These are phyloP conservation scores for Pseudozyma tsukubaensis DNA, from an alignment of 1,284 basidiomycete species.

Conservation along the genomic window DNA sequence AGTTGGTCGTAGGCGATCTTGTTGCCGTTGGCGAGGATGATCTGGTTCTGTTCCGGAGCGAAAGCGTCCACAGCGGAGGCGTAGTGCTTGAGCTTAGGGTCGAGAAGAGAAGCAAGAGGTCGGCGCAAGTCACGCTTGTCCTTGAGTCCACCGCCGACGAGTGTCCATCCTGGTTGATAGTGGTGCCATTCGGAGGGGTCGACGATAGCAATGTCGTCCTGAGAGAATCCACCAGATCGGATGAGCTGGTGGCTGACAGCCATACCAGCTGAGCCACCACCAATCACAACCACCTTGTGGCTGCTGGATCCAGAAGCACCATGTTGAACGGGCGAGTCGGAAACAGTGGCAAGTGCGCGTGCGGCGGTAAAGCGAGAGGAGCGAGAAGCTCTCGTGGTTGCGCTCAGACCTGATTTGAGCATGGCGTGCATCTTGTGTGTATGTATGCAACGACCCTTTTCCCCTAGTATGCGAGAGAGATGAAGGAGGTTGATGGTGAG, in stretches of 20 bases:
- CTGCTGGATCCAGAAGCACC: constrained; percentile 41
- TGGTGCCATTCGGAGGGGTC: constrained; percentile 61
- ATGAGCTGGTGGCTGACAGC: constrained; percentile 73
- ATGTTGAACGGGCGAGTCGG: constrained; percentile 37
- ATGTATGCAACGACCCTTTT: background rate
- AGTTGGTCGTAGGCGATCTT: constrained; percentile 85
- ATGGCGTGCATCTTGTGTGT: constrained; percentile 38
- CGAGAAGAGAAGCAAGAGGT: constrained; percentile 71
- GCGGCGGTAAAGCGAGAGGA: constrained; percentile 22
- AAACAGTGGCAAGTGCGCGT: constrained; percentile 38
- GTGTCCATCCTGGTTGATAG: constrained; percentile 77
- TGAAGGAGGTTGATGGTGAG: constrained; percentile 6
- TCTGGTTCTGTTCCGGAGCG: constrained; percentile 78
- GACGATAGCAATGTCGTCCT: constrained; percentile 60
- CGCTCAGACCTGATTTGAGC: constrained; percentile 26
- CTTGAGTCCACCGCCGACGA: constrained; percentile 86
- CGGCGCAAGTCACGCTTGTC: constrained; percentile 78
- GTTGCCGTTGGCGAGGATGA: constrained; percentile 77
- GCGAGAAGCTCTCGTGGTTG: constrained; percentile 22
- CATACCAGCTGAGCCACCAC: constrained; percentile 69
- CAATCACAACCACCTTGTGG: constrained; percentile 69
- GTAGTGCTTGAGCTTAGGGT: constrained; percentile 78
- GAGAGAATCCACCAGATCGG: constrained; percentile 61
- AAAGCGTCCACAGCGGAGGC: constrained; percentile 81
- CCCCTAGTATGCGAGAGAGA: background rate